Conservation (phyloP, 495 filamentous ascomycete species). For the Podospora comata region DNA sequence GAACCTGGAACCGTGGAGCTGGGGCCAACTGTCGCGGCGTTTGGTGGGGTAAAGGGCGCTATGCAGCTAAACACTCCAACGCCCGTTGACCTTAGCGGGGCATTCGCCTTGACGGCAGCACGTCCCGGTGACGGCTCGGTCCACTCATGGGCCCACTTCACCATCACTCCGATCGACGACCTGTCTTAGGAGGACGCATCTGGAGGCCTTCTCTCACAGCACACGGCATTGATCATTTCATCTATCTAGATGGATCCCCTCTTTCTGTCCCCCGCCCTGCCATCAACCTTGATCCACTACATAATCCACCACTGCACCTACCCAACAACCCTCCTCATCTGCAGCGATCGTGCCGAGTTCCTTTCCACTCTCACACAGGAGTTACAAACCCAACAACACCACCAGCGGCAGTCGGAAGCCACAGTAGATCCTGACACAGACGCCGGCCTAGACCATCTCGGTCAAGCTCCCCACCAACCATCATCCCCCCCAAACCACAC, state of each 20-base stretch:
- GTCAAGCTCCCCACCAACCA: constrained; percentile 2
- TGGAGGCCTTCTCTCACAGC: constrained; percentile 1
- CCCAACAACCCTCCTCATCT: constrained; percentile 66
- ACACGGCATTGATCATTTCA: neutral
- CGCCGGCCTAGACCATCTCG: neutral
- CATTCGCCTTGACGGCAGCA: neutral
- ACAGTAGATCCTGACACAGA: neutral
- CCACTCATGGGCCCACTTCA: constrained; percentile 7
- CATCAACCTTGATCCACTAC: constrained; percentile 60
- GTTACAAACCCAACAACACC: constrained; percentile 12
- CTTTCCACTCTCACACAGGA: constrained; percentile 46
- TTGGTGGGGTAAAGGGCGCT: constrained; percentile 24
- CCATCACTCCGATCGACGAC: neutral
- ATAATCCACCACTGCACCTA: constrained; percentile 54
- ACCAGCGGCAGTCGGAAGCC: neutral
- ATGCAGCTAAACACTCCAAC: constrained; percentile 28
- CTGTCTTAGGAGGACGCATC: neutral
- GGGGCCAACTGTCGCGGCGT: neutral
- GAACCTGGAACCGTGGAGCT: neutral
- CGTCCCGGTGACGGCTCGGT: constrained; percentile 19
- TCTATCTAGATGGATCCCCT: constrained; percentile 30
- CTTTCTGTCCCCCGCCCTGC: constrained; percentile 49
- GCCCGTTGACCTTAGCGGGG: constrained; percentile 13
- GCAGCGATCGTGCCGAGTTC: constrained; percentile 63
- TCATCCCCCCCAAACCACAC: neutral